Evolutionary conservation across 768 basidiomycete genomes (phyloP), one percentile per base, ranked within the genome.

Genomic region (Boletus coccyginus): DNA sequence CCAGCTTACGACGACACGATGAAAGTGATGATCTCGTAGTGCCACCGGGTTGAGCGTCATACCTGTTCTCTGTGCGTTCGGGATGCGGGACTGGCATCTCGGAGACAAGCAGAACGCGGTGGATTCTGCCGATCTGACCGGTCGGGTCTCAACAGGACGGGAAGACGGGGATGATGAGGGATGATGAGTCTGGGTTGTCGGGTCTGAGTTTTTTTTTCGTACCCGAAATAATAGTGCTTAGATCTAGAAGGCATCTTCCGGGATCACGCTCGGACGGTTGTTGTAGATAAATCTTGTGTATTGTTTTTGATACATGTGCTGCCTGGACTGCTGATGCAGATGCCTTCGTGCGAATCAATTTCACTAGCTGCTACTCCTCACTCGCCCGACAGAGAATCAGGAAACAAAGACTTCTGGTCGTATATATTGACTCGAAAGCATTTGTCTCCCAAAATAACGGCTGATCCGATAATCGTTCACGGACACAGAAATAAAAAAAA

Each of bases 91-190:
- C 63, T 86, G 83, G 78, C 78, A 81, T 57, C 82, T 93, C 49
- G 83, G 84, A 16, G 82, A 88, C 62, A 74, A 73, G 41, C 89
- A 91, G 70, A 91, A 90, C 66, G 86, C 87, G 0, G 79, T 87
- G 16, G 87, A 90, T 31, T 46, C 51, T 8, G 48, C 54, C 27
- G 62, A 69, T 53, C 40, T 69, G n/a, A 59, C 62, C 2, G 62
- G 67, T 35, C 62, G 58, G 36, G 21, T 19, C 17, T 45, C 55
- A 7, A 11, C 27, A n/a, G 36, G 16, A 24, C 33, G 32, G 43
- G 51, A 45, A 35, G 52, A 51, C 19, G 16, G n/a, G 12, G 29
- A 19, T 32, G 46, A 5, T 31, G 45, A 19, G 13, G 56, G 41
- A 45, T 19, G 38, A 19, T 61, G n/a, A 42, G 7, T 10, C 17